Conservation (phyloP, 2,329 filamentous ascomycete species). For the Stagonosporopsis chrysanthemi region DNA sequence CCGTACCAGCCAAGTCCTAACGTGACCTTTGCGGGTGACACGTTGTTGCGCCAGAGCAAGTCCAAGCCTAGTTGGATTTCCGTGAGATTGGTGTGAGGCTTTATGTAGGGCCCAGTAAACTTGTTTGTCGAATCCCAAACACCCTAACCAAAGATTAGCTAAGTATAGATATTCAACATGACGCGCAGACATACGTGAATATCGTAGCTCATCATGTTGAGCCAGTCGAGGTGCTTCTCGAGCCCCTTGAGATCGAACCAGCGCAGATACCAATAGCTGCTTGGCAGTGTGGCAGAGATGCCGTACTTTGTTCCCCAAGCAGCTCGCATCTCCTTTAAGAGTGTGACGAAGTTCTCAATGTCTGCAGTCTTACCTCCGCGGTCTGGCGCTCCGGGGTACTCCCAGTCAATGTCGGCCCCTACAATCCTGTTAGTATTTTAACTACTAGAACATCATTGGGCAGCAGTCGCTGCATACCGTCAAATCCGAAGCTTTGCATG, state of each 20-base stretch:
- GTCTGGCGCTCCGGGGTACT: slow-evolving; percentile 16
- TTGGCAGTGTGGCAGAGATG: not conserved
- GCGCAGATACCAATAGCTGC: slow-evolving; percentile 24
- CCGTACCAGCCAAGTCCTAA: slow-evolving; percentile 58
- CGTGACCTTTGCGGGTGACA: slow-evolving; percentile 46
- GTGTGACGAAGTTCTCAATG: not conserved
- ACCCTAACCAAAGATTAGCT: slow-evolving; percentile 28
- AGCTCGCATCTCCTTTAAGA: not conserved
- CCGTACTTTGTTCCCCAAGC: not conserved
- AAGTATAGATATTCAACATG: no score
- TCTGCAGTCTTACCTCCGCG: not conserved
- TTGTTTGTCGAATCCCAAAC: slow-evolving; percentile 3
- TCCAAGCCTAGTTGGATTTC: slow-evolving; percentile 58
- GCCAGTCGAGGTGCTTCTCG: no score
- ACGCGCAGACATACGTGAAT: no score
- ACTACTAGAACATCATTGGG: no score
- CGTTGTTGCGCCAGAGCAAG: not conserved
- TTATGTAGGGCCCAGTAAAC: not conserved
- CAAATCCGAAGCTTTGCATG: slow-evolving; percentile 51
- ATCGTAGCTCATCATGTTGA: no score
- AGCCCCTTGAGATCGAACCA: not conserved
- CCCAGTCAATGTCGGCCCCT: slow-evolving; percentile 49
- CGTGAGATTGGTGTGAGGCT: slow-evolving; percentile 45
- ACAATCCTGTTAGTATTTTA: no score
- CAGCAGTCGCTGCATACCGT: slow-evolving; percentile 41